Base-by-base conservation (phyloP, 2,329 filamentous ascomycete genomes). In the Passalora sequoiae region DNA sequence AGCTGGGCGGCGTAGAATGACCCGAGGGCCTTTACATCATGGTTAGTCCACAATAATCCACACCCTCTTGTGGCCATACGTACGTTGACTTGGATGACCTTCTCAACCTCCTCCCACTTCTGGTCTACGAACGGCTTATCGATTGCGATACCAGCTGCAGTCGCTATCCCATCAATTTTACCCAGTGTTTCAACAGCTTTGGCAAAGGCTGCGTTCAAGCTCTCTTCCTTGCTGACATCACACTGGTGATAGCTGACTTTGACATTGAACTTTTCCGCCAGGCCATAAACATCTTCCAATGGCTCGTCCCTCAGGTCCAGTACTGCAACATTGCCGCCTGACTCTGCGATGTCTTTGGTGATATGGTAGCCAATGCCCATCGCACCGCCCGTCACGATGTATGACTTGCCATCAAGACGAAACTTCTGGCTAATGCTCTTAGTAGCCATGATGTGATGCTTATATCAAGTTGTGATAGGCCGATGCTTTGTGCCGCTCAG, bases 261-360 rank as follows among this genome's bases (percentile, higher is more conserved):
- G 31, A 89, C 81, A 2, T 78, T 78, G 54, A 81, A 86, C 16
- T 76, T 74, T 57, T 77, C 72, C 19, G 51, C 51, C 15, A 61
- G 44, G 19, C 50, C 49, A 27, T 56, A 51, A 12, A 61, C 57
- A 19, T 54, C 54, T 43, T 55, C 46, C 4, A 53, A 43, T 24
- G 58, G 57, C 16, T 51, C 49, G 2, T 53, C 40, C 57, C 78
- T 78, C 33, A 87, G 81, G 19, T 78, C 77, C 12, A 76, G 71
- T 9, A 79, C 60, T 9, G 81, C 80, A 54, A 81, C 76, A 58
- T 76, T 74, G 44, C 55, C 57, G n/a, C 57, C 57, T 8, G 52
- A 42, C 31, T 58, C 53, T 30, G 57, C 56, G 13, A 60, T 51
- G 15, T 56, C 57, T 44, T 58, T 55, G 21, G 49, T 50, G 32